Percentiles rank a stretch among this genome's conserved stretches.
phyloP scores from a whole-genome alignment of 2,329 filamentous ascomycete genomes.

The Ophidiomyces ophidiicola region DNA sequence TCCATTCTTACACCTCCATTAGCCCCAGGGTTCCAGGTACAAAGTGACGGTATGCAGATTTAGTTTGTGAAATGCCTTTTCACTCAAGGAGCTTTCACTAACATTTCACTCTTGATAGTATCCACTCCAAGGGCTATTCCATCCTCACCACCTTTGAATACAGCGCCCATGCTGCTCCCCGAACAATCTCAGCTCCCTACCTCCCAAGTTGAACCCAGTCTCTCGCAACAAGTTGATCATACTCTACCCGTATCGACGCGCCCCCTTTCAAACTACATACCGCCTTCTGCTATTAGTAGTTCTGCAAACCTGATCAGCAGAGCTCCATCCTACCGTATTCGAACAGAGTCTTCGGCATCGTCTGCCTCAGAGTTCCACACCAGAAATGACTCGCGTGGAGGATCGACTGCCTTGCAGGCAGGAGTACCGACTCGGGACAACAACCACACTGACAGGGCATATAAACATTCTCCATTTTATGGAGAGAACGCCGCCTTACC shows the following conservation, averaged over 20 bases:
- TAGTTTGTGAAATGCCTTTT: background rate
- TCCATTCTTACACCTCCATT: background rate
- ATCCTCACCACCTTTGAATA: constrained; percentile 8
- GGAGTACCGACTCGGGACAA: constrained; percentile 54
- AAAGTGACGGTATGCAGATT: constrained; percentile 2
- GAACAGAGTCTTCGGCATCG: constrained; percentile 47
- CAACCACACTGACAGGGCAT: constrained; percentile 56
- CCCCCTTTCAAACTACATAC: constrained; percentile 38
- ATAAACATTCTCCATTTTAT: constrained; percentile 49
- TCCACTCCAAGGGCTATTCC: background rate
- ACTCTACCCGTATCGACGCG: constrained; percentile 28
- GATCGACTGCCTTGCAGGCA: constrained; percentile 46
- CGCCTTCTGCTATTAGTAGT: constrained; percentile 31
- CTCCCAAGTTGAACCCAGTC: constrained; percentile 31
- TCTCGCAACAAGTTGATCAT: constrained; percentile 13
- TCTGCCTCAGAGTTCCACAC: constrained; percentile 45
- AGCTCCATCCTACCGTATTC: constrained; percentile 41
- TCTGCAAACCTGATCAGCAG: constrained; percentile 28
- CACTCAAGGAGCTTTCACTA: background rate
- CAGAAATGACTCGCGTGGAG: constrained; percentile 52
- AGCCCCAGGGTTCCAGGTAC: background rate
- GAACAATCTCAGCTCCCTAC: constrained; percentile 34
- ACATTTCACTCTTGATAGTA: background rate
- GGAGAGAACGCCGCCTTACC: constrained; percentile 52
- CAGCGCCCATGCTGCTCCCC: constrained; percentile 23